These are phyloP conservation scores for Salix udensis DNA, from an alignment of 345 rosid genomes.

Conservation along the genomic window DNA sequence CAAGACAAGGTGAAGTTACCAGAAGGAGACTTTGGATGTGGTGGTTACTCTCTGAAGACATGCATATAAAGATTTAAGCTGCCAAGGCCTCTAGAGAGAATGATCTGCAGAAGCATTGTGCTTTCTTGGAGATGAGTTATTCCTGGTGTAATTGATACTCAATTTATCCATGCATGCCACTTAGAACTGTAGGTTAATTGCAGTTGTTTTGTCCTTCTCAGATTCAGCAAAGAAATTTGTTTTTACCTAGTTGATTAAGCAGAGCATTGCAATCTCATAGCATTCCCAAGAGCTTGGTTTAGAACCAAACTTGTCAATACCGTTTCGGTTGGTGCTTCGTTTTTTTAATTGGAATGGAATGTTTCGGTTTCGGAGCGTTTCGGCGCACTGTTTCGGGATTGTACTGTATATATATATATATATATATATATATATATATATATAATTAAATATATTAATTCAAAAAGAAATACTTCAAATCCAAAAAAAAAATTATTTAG, in stretches of 20 bases:
- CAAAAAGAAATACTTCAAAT: too few species aligned
- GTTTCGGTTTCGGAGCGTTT: too few species aligned
- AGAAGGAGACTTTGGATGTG: conserved; percentile 45
- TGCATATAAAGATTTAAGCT: conserved; percentile 33
- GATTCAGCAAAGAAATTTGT: background rate
- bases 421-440: too few species aligned
- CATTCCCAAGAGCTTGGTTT: background rate
- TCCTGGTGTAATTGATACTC: background rate
- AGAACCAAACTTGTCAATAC: too few species aligned
- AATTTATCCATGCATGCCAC: background rate
- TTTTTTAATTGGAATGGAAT: too few species aligned
- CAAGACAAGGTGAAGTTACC: conserved; percentile 33
- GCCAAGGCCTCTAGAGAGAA: background rate
- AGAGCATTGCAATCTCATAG: background rate
- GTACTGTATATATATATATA: too few species aligned
- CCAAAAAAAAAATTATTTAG: too few species aligned
- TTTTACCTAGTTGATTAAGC: background rate
- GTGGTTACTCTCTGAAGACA: conserved; percentile 42
- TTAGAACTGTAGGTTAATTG: conserved; percentile 8
- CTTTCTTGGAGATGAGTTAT: background rate
- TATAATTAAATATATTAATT: too few species aligned
- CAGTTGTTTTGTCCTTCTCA: background rate
- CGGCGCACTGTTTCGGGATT: too few species aligned
- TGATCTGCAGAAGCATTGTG: conserved; percentile 4
- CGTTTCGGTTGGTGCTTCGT: too few species aligned